These are phyloP conservation scores for Diplogelasinospora grovesii DNA, from an alignment of 495 filamentous ascomycete species.

Conservation along the genomic window DNA sequence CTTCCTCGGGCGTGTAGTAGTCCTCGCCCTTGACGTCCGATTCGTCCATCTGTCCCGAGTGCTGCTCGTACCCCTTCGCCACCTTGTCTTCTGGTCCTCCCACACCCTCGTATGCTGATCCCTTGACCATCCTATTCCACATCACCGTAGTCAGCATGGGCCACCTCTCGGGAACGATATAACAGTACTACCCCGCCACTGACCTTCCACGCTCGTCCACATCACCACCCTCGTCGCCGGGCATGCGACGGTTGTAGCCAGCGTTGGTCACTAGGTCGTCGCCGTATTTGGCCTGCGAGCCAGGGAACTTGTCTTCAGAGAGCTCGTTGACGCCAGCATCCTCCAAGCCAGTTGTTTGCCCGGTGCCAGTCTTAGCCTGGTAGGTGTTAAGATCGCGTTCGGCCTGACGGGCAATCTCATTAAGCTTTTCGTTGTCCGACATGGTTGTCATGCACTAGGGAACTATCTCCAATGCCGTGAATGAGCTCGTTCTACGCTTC, in stretches of 20 bases:
- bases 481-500: too few species aligned
- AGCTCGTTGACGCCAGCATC: constrained; percentile 27
- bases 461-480: too few species aligned
- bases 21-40: constrained; percentile 6
- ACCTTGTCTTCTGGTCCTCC: constrained; percentile 30
- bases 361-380: constrained; percentile 34
- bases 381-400: constrained; percentile 44
- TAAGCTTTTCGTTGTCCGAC: constrained; percentile 7
- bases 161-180: not conserved
- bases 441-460: not conserved
- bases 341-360: constrained; percentile 13
- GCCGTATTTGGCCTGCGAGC: constrained; percentile 23
- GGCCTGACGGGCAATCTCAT: constrained; percentile 36
- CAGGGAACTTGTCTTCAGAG: constrained; percentile 28
- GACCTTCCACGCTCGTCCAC: constrained; percentile 32
- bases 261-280: constrained; percentile 27
- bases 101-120: constrained; percentile 23
- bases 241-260: constrained; percentile 30
- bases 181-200: too few species aligned
- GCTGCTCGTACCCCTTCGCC: constrained; percentile 21
- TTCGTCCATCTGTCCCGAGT: constrained; percentile 19
- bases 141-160: not conserved
- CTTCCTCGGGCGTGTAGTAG: not conserved
- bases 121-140: constrained; percentile 11
- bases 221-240: constrained; percentile 32